Evolutionary conservation across 73 alveolate genomes (phyloP).

Genomic region (Blepharisma stoltei): DNA sequence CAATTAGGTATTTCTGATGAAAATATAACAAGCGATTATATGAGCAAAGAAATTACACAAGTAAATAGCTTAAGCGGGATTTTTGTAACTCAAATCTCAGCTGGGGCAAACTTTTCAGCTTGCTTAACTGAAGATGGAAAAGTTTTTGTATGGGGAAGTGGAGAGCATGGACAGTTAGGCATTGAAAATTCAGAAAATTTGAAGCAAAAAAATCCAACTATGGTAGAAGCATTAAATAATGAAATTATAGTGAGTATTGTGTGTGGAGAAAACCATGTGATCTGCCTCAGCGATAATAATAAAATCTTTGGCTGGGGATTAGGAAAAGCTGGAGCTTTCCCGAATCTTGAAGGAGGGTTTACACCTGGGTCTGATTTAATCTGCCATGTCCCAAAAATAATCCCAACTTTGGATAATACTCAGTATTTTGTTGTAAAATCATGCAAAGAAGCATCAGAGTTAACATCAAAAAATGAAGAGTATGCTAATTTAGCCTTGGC

Average conservation of each 20-base stretch:
- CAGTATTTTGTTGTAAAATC: no score
- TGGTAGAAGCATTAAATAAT: slow-evolving; percentile 31
- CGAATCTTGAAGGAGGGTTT: neutral
- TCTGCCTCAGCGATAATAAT: slow-evolving; percentile 57
- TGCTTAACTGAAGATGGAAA: slow-evolving; percentile 69
- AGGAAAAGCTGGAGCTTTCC: slow-evolving; percentile 50
- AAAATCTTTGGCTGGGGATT: slow-evolving; percentile 86
- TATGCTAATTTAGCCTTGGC: no score
- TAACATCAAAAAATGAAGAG: no score
- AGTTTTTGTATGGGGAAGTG: slow-evolving; percentile 81
- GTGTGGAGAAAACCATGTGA: slow-evolving; percentile 79
- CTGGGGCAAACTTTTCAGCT: slow-evolving; percentile 80
- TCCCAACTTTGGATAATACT: no score
- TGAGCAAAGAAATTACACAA: neutral
- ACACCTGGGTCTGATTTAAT: slow-evolving; percentile 22
- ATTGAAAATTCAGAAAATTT: slow-evolving; percentile 39
- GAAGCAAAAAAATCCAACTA: slow-evolving; percentile 34
- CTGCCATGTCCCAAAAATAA: slow-evolving; percentile 23
- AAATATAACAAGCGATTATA: neutral
- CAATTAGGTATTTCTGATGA: slow-evolving; percentile 40
- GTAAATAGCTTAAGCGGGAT: slow-evolving; percentile 26
- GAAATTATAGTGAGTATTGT: slow-evolving; percentile 49
- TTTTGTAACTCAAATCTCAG: slow-evolving; percentile 46
- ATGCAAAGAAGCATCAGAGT: no score
- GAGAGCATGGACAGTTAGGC: slow-evolving; percentile 84